Evolutionary conservation across 208 protist species (phyloP).

Genomic region (Leishmania braziliensis): DNA sequence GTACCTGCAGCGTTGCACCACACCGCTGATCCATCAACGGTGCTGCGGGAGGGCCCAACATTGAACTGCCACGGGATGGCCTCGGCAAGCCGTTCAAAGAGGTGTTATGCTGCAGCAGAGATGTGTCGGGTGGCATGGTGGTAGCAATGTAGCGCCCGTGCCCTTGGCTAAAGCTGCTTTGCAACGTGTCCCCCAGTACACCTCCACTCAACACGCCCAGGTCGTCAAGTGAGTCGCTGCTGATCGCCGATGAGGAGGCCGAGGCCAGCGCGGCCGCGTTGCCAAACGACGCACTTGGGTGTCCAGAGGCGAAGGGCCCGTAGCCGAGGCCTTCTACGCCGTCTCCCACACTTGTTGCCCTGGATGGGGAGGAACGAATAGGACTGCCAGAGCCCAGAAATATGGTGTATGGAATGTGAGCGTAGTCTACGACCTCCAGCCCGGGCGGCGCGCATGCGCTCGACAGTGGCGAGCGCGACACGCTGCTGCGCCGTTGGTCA

Average conservation of each 20-base stretch:
- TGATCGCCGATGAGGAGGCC: constrained; percentile 12
- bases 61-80: constrained; percentile 1
- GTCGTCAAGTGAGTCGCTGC: constrained; percentile 24
- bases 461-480: constrained; percentile 8
- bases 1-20: constrained; percentile 32
- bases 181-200: constrained; percentile 28
- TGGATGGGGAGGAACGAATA: not conserved
- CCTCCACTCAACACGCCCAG: constrained; percentile 9
- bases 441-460: constrained; percentile 2
- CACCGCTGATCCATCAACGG: constrained; percentile 16
- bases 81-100: not conserved
- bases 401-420: constrained; percentile 55
- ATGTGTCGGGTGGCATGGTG: not conserved
- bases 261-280: not conserved
- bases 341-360: not conserved
- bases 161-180: constrained; percentile 29
- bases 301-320: not conserved
- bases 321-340: not conserved
- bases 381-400: constrained; percentile 21
- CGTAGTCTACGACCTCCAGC: constrained; percentile 44
- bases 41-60: not conserved
- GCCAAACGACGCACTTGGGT: not conserved
- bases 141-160: not conserved
- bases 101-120: not conserved
- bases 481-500: constrained; percentile 8